Evolutionary conservation across 495 filamentous ascomycete species (phyloP).

Genomic region (Lichina pygmaea): DNA sequence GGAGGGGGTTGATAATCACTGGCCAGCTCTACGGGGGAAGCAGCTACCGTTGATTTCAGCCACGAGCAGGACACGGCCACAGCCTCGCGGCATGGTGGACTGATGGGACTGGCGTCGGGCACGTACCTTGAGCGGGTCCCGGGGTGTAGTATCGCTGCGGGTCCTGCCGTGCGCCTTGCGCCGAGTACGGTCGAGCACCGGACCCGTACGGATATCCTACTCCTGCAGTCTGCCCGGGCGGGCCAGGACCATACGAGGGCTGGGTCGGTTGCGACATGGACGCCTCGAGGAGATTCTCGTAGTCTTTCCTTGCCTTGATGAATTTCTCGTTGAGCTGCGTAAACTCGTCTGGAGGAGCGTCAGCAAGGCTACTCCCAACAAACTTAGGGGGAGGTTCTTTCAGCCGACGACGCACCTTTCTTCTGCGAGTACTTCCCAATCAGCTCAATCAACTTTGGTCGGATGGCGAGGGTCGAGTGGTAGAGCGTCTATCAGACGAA

Average conservation of each 20-base stretch:
- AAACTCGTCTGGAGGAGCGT: conserved; percentile 50
- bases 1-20: conserved; percentile 5
- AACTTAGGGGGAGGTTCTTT: not conserved
- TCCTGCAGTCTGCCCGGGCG: not conserved
- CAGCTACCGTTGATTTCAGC: too few relatives aligned
- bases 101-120: too few relatives aligned
- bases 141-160: conserved; percentile 48
- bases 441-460: conserved; percentile 88
- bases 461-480: conserved; percentile 76
- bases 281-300: conserved; percentile 80
- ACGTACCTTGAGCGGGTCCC: conserved; percentile 17
- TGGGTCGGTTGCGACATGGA: conserved; percentile 81
- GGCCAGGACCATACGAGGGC: conserved; percentile 32
- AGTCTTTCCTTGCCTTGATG: conserved; percentile 91
- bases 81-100: too few relatives aligned
- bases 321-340: conserved; percentile 97
- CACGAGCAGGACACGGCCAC: too few relatives aligned
- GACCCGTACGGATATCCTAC: conserved; percentile 37
- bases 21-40: not conserved
- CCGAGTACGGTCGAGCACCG: conserved; percentile 13
- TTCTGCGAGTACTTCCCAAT: conserved; percentile 99
- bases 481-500: conserved; percentile 38
- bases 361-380: not conserved
- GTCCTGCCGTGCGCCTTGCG: conserved; percentile 27
- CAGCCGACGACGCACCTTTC: conserved; percentile 36